These are phyloP conservation scores for Peziza echinospora DNA, from an alignment of 495 filamentous ascomycete genomes.

Conservation along the genomic window DNA sequence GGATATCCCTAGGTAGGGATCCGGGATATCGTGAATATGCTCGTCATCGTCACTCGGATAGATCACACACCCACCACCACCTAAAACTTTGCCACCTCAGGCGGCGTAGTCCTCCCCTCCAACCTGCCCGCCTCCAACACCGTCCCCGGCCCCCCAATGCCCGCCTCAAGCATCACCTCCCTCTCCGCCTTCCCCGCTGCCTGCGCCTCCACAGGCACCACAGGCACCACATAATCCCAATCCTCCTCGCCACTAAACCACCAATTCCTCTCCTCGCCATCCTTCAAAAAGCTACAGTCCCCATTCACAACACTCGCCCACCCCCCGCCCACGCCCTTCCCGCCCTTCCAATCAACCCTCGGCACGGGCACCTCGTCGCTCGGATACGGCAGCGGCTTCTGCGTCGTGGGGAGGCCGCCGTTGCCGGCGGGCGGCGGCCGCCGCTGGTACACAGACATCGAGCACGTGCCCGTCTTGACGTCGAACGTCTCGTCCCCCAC, in stretches of 20 bases:
- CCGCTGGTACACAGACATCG: conserved; percentile 41
- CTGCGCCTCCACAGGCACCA: neutral
- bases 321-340: conserved; percentile 50
- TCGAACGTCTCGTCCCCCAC: conserved; percentile 53
- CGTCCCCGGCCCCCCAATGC: conserved; percentile 9
- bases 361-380: conserved; percentile 20
- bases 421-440: conserved; percentile 3
- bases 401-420: conserved; percentile 13
- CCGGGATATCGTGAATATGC: too few species aligned
- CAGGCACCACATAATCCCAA: conserved; percentile 11
- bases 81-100: neutral
- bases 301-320: conserved; percentile 66
- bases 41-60: too few species aligned
- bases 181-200: neutral
- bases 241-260: conserved; percentile 17
- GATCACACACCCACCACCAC: neutral
- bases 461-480: conserved; percentile 71
- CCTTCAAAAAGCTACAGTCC: conserved; percentile 56
- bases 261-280: conserved; percentile 51
- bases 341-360: conserved; percentile 33
- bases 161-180: neutral
- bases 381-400: conserved; percentile 7
- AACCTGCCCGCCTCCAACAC: conserved; percentile 2
- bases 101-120: neutral
- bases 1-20: too few species aligned